Conservation (phyloP, 495 filamentous ascomycete species). For the Aspergillus funiculosus region DNA sequence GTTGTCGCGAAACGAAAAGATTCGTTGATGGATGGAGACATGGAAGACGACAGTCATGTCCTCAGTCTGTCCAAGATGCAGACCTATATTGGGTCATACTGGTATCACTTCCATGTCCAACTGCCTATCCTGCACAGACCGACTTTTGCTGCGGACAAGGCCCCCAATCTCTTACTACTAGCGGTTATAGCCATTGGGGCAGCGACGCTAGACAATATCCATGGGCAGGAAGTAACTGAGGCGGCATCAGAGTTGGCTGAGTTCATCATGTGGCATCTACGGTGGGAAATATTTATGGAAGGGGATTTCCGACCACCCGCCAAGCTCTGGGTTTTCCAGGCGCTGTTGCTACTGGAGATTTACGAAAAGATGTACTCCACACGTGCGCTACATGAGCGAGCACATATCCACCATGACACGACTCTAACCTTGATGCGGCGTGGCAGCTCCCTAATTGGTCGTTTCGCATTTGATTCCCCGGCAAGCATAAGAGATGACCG, state of each 20-base stretch:
- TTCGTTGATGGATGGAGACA: conserved; percentile 70
- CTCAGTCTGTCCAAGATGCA: conserved; percentile 92
- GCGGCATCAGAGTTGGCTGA: conserved; percentile 71
- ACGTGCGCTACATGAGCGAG: conserved; percentile 83
- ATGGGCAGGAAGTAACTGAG: conserved; percentile 66
- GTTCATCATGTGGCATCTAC: conserved; percentile 84
- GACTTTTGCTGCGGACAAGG: conserved; percentile 83
- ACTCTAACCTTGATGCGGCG: conserved; percentile 93
- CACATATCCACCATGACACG: conserved; percentile 95
- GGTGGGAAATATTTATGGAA: conserved; percentile 91
- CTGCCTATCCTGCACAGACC: conserved; percentile 91
- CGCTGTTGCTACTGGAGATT: conserved; percentile 79
- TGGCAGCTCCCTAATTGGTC: conserved; percentile 86
- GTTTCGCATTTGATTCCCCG: conserved; percentile 79
- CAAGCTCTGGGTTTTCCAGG: conserved; percentile 97
- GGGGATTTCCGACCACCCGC: conserved; percentile 88
- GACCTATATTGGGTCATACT: conserved; percentile 87
- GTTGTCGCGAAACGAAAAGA: conserved; percentile 71
- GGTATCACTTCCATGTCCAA: conserved; percentile 91
- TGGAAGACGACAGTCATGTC: conserved; percentile 66
- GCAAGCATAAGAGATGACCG: conserved; percentile 68
- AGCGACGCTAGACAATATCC: conserved; percentile 74
- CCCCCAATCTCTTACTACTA: conserved; percentile 78
- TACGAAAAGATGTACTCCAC: conserved; percentile 98
- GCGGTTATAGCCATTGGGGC: conserved; percentile 94